Conservation (phyloP, 1,139 yeast genomes). For the Suhomyces bokatorum region DNA sequence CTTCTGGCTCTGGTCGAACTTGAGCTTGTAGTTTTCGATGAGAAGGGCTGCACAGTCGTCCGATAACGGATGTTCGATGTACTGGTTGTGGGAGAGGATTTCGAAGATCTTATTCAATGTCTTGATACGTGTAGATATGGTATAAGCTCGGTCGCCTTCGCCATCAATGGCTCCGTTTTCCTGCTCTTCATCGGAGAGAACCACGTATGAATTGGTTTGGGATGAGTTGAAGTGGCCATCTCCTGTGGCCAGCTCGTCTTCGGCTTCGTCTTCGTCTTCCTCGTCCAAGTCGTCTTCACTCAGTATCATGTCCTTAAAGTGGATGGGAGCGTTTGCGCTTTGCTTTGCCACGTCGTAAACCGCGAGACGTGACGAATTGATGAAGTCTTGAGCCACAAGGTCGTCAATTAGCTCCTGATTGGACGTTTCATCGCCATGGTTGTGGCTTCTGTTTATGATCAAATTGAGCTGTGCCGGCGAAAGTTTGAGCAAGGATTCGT, state of each 20-base stretch:
- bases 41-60: constrained; percentile 75
- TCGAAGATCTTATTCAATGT: constrained; percentile 55
- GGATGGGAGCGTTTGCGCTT: constrained; percentile 20
- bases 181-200: constrained; percentile 24
- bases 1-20: constrained; percentile 70
- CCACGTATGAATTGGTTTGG: constrained; percentile 35
- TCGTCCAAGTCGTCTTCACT: constrained; percentile 20
- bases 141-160: constrained; percentile 9
- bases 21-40: constrained; percentile 64
- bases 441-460: constrained; percentile 24
- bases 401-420: constrained; percentile 17
- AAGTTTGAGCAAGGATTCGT: constrained; percentile 31
- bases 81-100: constrained; percentile 59
- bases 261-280: constrained; percentile 18
- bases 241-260: constrained; percentile 7
- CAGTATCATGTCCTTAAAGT: constrained; percentile 15
- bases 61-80: constrained; percentile 87
- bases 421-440: constrained; percentile 14
- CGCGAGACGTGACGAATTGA: constrained; percentile 35
- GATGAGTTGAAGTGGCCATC: constrained; percentile 4
- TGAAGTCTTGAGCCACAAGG: constrained; percentile 31
- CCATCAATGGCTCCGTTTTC: constrained; percentile 9
- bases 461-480: constrained; percentile 38
- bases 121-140: constrained; percentile 17
- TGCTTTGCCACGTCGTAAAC: constrained; percentile 23